Conservation (phyloP, 371 early-diverging fungal genomes). For the Lichtheimia hyalospora region DNA sequence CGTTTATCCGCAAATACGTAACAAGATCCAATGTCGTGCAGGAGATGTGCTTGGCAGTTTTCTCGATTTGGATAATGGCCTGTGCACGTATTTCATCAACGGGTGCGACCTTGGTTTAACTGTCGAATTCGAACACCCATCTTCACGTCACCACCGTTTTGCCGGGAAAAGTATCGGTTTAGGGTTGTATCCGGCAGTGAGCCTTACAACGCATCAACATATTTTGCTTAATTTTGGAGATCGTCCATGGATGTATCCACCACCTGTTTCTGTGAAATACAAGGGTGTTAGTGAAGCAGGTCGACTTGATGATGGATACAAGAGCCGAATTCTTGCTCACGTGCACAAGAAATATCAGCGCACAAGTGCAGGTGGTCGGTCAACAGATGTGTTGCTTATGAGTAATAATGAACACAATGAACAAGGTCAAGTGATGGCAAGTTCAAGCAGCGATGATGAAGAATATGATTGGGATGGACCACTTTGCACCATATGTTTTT, state of each 20-base stretch:
- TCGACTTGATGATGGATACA: slow-evolving; percentile 19
- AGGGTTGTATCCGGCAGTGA: slow-evolving; percentile 49
- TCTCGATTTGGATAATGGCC: slow-evolving; percentile 43
- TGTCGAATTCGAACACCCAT: slow-evolving; percentile 45
- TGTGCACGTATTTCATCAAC: slow-evolving; percentile 49
- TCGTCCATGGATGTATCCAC: slow-evolving; percentile 48
- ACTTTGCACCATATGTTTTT: slow-evolving; percentile 43
- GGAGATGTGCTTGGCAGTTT: slow-evolving; percentile 51
- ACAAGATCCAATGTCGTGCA: slow-evolving; percentile 32
- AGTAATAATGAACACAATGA: slow-evolving; percentile 12
- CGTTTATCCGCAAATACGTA: slow-evolving; percentile 35
- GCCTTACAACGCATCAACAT: slow-evolving; percentile 47
- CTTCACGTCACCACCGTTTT: slow-evolving; percentile 6
- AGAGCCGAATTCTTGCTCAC: slow-evolving; percentile 22
- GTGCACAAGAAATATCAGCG: slow-evolving; percentile 15
- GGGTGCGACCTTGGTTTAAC: slow-evolving; percentile 40
- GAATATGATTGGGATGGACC: slow-evolving; percentile 36
- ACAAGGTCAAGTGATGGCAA: slow-evolving; percentile 3
- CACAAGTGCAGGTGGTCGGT: slow-evolving; percentile 7
- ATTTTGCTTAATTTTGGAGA: slow-evolving; percentile 46
- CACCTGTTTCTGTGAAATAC: slow-evolving; percentile 27
- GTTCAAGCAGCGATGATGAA: not conserved
- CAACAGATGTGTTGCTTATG: not conserved
- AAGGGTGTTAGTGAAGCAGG: slow-evolving; percentile 34
- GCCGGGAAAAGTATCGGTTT: slow-evolving; percentile 15